A percentile compares a stretch with the other conserved stretches of the same genome.
These are phyloP conservation scores for Zoysia matrella DNA, from an alignment of 202 grass and related monocot species.

Conservation along the genomic window DNA sequence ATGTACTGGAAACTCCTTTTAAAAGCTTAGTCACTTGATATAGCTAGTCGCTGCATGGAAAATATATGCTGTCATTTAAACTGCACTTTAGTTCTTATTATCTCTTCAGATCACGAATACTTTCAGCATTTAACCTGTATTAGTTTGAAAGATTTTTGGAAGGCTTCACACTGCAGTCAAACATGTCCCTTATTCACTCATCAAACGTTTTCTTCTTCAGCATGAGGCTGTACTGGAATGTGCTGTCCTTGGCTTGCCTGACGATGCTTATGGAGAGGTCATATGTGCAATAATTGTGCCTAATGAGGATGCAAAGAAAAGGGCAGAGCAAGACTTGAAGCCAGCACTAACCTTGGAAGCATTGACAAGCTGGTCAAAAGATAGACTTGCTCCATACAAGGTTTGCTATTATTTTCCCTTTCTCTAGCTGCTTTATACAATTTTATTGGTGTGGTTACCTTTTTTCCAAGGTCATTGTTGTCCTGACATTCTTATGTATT, in stretches of 20 bases:
- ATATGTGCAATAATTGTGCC: too few species aligned
- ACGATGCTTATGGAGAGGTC: too few species aligned
- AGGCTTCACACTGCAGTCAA: too few species aligned
- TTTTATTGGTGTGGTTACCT: neutral
- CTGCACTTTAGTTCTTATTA: slow-evolving; percentile 11
- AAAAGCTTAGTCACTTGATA: neutral
- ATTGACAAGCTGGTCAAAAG: too few species aligned
- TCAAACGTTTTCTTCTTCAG: neutral
- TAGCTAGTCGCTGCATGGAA: neutral
- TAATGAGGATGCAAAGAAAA: too few species aligned
- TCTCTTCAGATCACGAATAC: neutral
- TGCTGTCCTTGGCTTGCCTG: too few species aligned
- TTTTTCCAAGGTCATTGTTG: neutral
- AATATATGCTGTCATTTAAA: slow-evolving; percentile 29
- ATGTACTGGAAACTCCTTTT: slow-evolving; percentile 19
- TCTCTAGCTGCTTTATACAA: slow-evolving; percentile 6
- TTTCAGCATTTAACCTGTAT: too few species aligned
- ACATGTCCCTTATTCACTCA: slow-evolving; percentile 11
- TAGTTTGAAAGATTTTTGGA: too few species aligned
- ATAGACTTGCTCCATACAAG: too few species aligned
- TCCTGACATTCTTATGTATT: neutral
- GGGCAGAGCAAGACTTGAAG: too few species aligned
- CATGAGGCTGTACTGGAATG: too few species aligned
- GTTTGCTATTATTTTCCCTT: slow-evolving; percentile 45
- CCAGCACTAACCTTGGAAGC: too few species aligned